These are phyloP conservation scores for Xylaria sp. DNA, from an alignment of 2,329 filamentous ascomycete species.

Conservation along the genomic window DNA sequence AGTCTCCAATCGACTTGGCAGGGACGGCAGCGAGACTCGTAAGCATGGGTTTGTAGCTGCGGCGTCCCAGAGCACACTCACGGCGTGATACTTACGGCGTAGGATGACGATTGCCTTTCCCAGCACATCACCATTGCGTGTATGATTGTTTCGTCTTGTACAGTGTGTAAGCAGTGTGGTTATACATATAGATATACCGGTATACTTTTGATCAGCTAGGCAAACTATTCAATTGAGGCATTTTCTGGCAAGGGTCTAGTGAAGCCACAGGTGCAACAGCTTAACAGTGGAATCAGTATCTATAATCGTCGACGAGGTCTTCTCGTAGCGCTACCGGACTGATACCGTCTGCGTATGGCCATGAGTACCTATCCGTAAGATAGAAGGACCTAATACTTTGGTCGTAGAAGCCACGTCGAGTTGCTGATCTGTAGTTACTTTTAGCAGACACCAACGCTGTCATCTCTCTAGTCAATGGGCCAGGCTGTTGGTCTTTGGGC, in stretches of 20 bases:
- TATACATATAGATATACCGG: background rate
- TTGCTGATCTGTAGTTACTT: background rate
- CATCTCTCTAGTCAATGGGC: background rate
- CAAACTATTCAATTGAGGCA: conserved; percentile 15
- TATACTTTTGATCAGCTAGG: background rate
- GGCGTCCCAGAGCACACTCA: background rate
- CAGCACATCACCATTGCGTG: background rate
- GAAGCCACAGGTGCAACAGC: conserved; percentile 24
- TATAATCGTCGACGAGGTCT: conserved; percentile 6
- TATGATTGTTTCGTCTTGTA: conserved; percentile 15
- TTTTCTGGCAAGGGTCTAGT: conserved; percentile 15
- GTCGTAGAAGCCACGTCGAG: background rate
- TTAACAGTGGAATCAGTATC: conserved; percentile 11
- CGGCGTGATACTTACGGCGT: background rate
- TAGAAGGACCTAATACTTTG: background rate
- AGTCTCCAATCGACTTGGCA: conserved; percentile 30
- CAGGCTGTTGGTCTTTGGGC: background rate
- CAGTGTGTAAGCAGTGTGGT: conserved; percentile 18
- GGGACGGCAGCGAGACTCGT: conserved; percentile 28
- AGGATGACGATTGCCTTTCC: background rate
- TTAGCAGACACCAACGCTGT: conserved; percentile 4
- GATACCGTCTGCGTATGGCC: background rate
- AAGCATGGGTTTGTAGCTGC: conserved; percentile 1
- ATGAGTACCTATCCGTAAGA: conserved; percentile 4
- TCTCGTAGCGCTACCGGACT: background rate